Base-by-base conservation (phyloP, 345 rosid genomes). In the Hevea brasiliensis region DNA sequence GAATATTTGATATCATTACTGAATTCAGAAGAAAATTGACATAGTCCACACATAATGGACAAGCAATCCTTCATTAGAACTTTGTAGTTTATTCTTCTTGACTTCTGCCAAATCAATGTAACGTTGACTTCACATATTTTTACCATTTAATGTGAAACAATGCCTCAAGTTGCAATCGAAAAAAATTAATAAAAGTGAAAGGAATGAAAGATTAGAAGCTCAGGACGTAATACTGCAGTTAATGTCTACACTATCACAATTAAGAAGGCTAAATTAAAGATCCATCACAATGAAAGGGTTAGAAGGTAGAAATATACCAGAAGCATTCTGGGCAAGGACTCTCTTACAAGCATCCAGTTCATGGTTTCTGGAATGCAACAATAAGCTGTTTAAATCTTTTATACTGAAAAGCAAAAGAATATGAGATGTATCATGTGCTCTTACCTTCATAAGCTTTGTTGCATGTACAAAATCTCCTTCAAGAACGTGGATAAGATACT, bases 51-150 rank as follows among this genome's bases (percentile, higher is more conserved):
- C 55, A 89, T 63, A 57, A 84, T 62, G 40, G 87, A 80, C 68
- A 93, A 71, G 68, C 89, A 89, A 80, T 88, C 91, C 82, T 88
- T 89, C 82, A 89, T 81, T 32, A 95, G 76, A 74, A 68, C 67
- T 79, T 87, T 92, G 80, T 85, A 89, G 80, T 73, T 91, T 77
- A 89, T 79, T 85, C 72, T 89, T 81, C 97, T 87, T 65, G 98
- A 89, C 65, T 84, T 86, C 99, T 92, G 83, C 61, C 81, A 70
- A 80, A 72, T 13, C 72, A 47, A 68, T 53, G 10, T 26, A 55
- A 47, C 41, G 41, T 54, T 55, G 69, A 27, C 63, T 57, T 26
- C 27, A 58, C n/a, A 20, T 47, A 50, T 37, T 37, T 73, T 50
- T 65, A 51, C 61, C 58, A 73, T 24, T 35, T 47, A 37, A 60